Evolutionary conservation across 176 grass and related monocot genomes (phyloP).

Genomic region (Canna indica): DNA sequence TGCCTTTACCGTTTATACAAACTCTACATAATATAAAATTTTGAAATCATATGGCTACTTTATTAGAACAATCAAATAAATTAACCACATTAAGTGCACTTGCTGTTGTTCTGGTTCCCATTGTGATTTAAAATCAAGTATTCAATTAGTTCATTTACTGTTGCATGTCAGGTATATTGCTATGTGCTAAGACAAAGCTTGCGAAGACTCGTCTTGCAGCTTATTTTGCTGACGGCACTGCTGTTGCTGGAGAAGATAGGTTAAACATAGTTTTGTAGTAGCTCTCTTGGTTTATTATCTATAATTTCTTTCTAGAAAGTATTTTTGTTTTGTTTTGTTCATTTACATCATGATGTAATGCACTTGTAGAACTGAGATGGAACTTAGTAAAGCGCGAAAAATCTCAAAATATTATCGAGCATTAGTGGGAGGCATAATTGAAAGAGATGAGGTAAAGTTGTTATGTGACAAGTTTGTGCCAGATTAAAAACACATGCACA

Average conservation of each 20-base stretch:
- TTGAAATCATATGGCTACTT: not conserved
- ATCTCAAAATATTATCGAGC: constrained; percentile 93
- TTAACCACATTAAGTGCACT: not conserved
- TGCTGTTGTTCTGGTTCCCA: not conserved
- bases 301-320: no score
- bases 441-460: constrained; percentile 59
- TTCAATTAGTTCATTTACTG: constrained; percentile 11
- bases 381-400: constrained; percentile 33
- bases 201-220: constrained; percentile 69
- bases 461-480: no score
- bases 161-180: constrained; percentile 57
- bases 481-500: no score
- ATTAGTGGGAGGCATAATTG: constrained; percentile 56
- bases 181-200: constrained; percentile 88
- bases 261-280: constrained; percentile 11
- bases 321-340: constrained; percentile 8
- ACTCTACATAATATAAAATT: not conserved
- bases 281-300: constrained; percentile 3
- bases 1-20: not conserved
- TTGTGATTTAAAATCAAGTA: not conserved
- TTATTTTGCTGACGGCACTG: constrained; percentile 75
- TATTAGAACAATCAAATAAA: not conserved
- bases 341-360: constrained; percentile 11
- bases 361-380: constrained; percentile 40
- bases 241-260: constrained; percentile 41